Evolutionary conservation across 352 stramenopile genomes (phyloP), one percentile per base, ranked within the genome.

Genomic region (Pythium sp.): DNA sequence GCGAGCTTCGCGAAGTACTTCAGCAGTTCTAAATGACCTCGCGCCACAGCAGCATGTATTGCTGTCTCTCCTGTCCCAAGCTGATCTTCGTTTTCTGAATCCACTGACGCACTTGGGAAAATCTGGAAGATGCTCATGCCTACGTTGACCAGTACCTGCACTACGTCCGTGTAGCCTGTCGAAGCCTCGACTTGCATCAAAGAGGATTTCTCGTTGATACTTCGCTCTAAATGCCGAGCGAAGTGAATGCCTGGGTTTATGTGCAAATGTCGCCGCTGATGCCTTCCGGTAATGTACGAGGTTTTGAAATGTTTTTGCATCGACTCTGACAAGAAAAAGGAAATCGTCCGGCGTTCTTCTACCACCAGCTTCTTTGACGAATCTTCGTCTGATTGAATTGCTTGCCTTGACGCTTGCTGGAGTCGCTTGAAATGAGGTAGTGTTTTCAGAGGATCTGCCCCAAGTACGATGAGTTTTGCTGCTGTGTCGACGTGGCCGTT

Each of bases 401-500:
- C n/a, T 24, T 46, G 67, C 2, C 14, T 15, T 38, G 51, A 55
- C 53, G 49, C 59, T 49, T 43, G 74, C 20, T 49, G 43, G 34
- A 62, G 2, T 60, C 22, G 72, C 36, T 76, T 78, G 14, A 53
- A 38, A 46, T 82, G 67, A 9, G 79, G 80, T 11, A 91, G 62
- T 14, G 74, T 76, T 20, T 84, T 72, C 36, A 88, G 65, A 46
- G 79, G 73, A n/a, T 79, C 66, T 5, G 80, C 76, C 43, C 80
- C 82, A 6, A 91, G 51, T 7, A 89, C 82, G 8, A 91, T 65
- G 22, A 91, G 72, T 36, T 84, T 84, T 22, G 77, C 71, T 62
- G 79, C 80, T 14, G 82, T 91, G 46, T 89, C 65, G 8, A 74
- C 57, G 49, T 91, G 80, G 1, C 82, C 82, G 47, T 88, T 67